Base-by-base conservation (phyloP, 179 eudicot genomes). In the Spinacia oleracea region DNA sequence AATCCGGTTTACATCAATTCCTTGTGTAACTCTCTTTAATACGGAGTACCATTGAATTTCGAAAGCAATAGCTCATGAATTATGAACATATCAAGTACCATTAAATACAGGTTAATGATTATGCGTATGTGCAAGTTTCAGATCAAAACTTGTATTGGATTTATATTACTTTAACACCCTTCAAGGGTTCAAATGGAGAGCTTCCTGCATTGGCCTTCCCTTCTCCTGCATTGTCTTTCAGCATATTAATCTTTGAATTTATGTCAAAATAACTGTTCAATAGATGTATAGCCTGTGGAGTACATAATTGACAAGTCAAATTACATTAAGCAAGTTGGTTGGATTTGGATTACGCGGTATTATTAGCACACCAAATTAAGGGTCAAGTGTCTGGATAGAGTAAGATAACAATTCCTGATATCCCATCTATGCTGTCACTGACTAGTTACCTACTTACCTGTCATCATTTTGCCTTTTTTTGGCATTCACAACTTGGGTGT, bases 261-360 rank as follows among this genome's bases (percentile, higher is more conserved):
- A 14, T 66, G 15, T 20, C 71, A 34, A 65, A 32, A 66, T 16
- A 16, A 66, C 11, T 35, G 42, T 35, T 35, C 21, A 34, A 43
- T 15, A n/a, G n/a, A n/a, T n/a, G n/a, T n/a, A n/a, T n/a, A 15
- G 25, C 9, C 14, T 70, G 73, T 45, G 11, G 23, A 11, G 32
- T 70, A 27, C 55, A 70, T 43, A 70, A 70, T 70, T 45, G 35
- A 43, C 73, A 1, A 2, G 55, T 70, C 51, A 45, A 70, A 35
- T 11, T 25, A 12, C 55, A 23, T 35, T 43, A 45, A 70, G n/a
- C 70, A 20, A 34, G 23, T 66, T 35, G 46, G 46, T 29, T 27
- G 66, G 12, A 62, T 25, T 29, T 27, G 66, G 12, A 62, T 25
- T 29, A 62, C 2, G 38, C 5, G 25, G 66, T 64, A 48, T 15